Evolutionary conservation across 169 alveolate species (phyloP).

Genomic region (Cryptosporidium andersoni): DNA sequence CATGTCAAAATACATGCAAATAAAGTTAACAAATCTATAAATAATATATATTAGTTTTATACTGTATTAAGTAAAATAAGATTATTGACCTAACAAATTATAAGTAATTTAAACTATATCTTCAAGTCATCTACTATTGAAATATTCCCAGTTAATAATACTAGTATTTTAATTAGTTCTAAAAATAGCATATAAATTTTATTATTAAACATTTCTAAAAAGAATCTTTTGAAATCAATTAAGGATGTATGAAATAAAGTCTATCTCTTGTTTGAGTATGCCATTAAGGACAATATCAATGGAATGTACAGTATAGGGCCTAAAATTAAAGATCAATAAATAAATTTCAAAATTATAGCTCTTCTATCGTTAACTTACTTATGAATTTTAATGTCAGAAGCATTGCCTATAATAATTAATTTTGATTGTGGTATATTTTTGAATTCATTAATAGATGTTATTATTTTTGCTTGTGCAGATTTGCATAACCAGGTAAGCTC

Average conservation of each 20-base stretch:
- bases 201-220: background rate
- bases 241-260: too few species aligned
- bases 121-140: background rate
- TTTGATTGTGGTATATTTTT: slow-evolving; percentile 8
- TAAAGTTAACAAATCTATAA: background rate
- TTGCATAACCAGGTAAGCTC: slow-evolving; percentile 39
- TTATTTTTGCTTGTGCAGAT: slow-evolving; percentile 24
- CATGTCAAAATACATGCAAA: background rate
- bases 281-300: slow-evolving; percentile 50
- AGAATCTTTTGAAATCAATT: too few species aligned
- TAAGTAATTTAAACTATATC: background rate
- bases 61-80: background rate
- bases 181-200: background rate
- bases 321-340: background rate
- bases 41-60: background rate
- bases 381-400: slow-evolving; percentile 16
- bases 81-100: background rate
- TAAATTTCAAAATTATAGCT: background rate
- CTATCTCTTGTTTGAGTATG: slow-evolving; percentile 43
- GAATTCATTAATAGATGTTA: background rate
- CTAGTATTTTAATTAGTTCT: background rate
- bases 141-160: background rate
- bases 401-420: slow-evolving; percentile 31
- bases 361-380: slow-evolving; percentile 25
- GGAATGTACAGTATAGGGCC: slow-evolving; percentile 2